phyloP scores from a whole-genome alignment of 306 rosid species.

The Datisca glomerata region DNA sequence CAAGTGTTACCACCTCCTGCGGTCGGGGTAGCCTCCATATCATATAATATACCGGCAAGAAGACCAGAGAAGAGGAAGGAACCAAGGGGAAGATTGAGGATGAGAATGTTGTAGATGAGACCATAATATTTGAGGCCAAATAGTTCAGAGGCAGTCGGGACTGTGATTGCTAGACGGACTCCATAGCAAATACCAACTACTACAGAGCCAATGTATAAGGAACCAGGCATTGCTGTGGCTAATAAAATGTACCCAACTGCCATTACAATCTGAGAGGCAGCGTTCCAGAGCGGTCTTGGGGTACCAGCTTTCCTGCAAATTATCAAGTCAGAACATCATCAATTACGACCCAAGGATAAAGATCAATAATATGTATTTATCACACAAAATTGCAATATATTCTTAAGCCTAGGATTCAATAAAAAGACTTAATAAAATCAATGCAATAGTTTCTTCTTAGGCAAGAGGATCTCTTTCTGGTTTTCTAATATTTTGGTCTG shows the following conservation, averaged over 20 bases:
- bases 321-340: too few species aligned
- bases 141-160: slow-evolving; percentile 65
- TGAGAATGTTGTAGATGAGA: slow-evolving; percentile 67
- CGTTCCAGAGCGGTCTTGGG: slow-evolving; percentile 73
- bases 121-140: slow-evolving; percentile 85
- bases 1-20: slow-evolving; percentile 85
- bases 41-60: slow-evolving; percentile 72
- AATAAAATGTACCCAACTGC: slow-evolving; percentile 59
- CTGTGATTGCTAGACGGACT: slow-evolving; percentile 61
- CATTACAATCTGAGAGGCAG: slow-evolving; percentile 78
- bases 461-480: too few species aligned
- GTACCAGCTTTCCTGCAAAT: slow-evolving; percentile 57
- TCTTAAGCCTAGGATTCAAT: too few species aligned
- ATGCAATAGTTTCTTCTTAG: too few species aligned
- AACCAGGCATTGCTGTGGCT: slow-evolving; percentile 75
- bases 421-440: too few species aligned
- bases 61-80: slow-evolving; percentile 90
- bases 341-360: too few species aligned
- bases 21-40: slow-evolving; percentile 58
- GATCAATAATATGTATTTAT: too few species aligned
- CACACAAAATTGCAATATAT: too few species aligned
- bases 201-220: slow-evolving; percentile 61
- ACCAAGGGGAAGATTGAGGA: slow-evolving; percentile 84
- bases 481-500: too few species aligned
- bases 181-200: slow-evolving; percentile 81